These are phyloP conservation scores for Mortierella sp. DNA, from an alignment of 371 early-diverging fungal species.

Conservation along the genomic window DNA sequence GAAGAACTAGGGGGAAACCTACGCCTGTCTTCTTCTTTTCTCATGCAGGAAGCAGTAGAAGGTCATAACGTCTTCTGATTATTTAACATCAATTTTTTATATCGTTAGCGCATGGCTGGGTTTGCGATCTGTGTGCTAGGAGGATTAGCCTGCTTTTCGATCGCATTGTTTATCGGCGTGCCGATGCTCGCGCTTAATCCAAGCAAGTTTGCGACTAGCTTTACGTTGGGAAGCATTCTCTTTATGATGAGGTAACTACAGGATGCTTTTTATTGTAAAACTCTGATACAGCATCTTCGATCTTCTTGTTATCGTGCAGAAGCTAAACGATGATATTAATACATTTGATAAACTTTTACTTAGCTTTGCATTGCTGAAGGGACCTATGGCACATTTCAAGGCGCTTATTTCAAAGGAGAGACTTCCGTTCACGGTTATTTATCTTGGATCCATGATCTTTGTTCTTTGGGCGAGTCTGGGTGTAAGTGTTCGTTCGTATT, in stretches of 20 bases:
- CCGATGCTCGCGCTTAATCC: slow-evolving; percentile 60
- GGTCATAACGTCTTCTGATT: neutral
- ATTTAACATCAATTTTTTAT: slow-evolving; percentile 3
- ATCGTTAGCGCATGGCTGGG: slow-evolving; percentile 43
- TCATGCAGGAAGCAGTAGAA: no score
- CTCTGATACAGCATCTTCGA: no score
- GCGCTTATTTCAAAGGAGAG: slow-evolving; percentile 71
- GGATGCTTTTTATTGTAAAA: neutral
- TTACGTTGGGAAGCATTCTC: slow-evolving; percentile 56
- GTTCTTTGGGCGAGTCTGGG: slow-evolving; percentile 69
- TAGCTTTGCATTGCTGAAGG: slow-evolving; percentile 73
- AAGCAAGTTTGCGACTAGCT: slow-evolving; percentile 73
- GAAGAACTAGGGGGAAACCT: no score
- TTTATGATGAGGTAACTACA: slow-evolving; percentile 49
- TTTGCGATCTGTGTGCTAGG: slow-evolving; percentile 43
- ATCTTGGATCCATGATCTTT: slow-evolving; percentile 70
- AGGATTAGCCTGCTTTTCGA: slow-evolving; percentile 48
- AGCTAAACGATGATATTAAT: no score
- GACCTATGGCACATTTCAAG: slow-evolving; percentile 69
- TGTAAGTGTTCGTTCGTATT: no score
- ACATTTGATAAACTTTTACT: no score
- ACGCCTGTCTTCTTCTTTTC: no score
- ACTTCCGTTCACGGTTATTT: slow-evolving; percentile 67
- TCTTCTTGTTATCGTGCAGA: no score
- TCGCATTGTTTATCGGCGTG: slow-evolving; percentile 60